Conservation (phyloP, 1,139 yeast species). For the Sporopachydermia cereana region DNA sequence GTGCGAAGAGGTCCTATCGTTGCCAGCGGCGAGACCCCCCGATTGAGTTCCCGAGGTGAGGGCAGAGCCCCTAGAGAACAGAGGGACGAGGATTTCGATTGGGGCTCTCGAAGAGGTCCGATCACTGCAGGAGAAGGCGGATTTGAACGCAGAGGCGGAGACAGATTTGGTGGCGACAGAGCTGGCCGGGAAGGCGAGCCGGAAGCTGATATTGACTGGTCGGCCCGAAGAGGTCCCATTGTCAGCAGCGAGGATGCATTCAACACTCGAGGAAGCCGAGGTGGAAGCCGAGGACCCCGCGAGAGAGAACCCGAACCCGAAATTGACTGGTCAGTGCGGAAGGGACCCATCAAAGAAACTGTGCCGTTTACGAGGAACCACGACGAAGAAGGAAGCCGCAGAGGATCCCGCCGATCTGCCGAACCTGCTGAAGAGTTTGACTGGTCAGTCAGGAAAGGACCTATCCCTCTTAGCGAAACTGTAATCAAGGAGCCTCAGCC, state of each 20-base stretch:
- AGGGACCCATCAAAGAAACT: slow-evolving; percentile 20
- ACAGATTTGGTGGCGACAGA: slow-evolving; percentile 21
- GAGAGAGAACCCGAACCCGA: slow-evolving; percentile 34
- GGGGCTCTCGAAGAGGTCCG: slow-evolving; percentile 35
- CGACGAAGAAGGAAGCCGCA: slow-evolving; percentile 21
- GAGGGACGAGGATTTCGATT: slow-evolving; percentile 31
- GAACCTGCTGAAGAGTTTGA: slow-evolving; percentile 35
- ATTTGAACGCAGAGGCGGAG: slow-evolving; percentile 30
- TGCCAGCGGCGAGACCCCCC: slow-evolving; percentile 6
- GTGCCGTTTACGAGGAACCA: no score
- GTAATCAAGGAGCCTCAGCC: slow-evolving; percentile 21
- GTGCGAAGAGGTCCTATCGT: slow-evolving; percentile 17
- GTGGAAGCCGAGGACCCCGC: slow-evolving; percentile 20
- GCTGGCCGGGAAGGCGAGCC: slow-evolving; percentile 31
- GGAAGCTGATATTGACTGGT: slow-evolving; percentile 39
- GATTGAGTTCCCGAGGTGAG: neutral
- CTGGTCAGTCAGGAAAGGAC: slow-evolving; percentile 27
- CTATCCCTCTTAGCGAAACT: slow-evolving; percentile 16
- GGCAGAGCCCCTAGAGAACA: slow-evolving; percentile 10
- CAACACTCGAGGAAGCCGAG: slow-evolving; percentile 13
- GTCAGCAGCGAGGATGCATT: slow-evolving; percentile 10
- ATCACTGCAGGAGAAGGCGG: slow-evolving; percentile 23
- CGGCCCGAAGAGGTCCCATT: slow-evolving; percentile 18
- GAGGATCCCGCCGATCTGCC: slow-evolving; percentile 24
- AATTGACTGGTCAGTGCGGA: slow-evolving; percentile 31